These are phyloP conservation scores for Coniochaeta hoffmannii DNA, from an alignment of 2,329 filamentous ascomycete species.

Conservation along the genomic window DNA sequence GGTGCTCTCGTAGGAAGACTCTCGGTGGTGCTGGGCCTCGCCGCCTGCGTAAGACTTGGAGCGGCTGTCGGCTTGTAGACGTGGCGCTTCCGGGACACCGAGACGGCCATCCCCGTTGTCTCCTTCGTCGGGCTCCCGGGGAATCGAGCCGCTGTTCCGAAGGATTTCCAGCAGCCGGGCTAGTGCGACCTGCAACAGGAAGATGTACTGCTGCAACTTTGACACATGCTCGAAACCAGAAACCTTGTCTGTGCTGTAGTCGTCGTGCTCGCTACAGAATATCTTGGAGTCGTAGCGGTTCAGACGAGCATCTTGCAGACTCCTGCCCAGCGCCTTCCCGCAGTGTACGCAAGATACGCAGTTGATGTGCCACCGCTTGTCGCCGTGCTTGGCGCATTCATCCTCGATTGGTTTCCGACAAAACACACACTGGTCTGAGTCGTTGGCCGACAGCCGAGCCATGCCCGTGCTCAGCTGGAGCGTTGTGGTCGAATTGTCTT, in stretches of 20 bases:
- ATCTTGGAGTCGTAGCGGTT: slow-evolving; percentile 60
- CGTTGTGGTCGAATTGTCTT: slow-evolving; percentile 49
- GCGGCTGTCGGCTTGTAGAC: slow-evolving; percentile 57
- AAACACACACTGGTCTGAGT: slow-evolving; percentile 75
- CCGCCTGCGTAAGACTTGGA: slow-evolving; percentile 65
- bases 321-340: slow-evolving; percentile 57
- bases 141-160: slow-evolving; percentile 72
- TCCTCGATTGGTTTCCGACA: slow-evolving; percentile 91
- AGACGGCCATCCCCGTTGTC: slow-evolving; percentile 53
- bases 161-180: slow-evolving; percentile 84
- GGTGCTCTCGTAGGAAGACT: slow-evolving; percentile 87
- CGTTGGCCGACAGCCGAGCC: slow-evolving; percentile 60
- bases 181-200: slow-evolving; percentile 83
- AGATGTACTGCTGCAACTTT: slow-evolving; percentile 90
- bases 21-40: slow-evolving; percentile 51
- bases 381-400: slow-evolving; percentile 71
- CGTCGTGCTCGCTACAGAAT: slow-evolving; percentile 63
- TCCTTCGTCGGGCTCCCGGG: slow-evolving; percentile 65
- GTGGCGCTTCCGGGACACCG: slow-evolving; percentile 34
- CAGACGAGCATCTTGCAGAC: slow-evolving; percentile 63
- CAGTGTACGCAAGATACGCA: slow-evolving; percentile 72
- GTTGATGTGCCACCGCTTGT: slow-evolving; percentile 74
- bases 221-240: slow-evolving; percentile 61
- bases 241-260: slow-evolving; percentile 34
- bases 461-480: slow-evolving; percentile 60